phyloP scores from a whole-genome alignment of 2,329 filamentous ascomycete genomes.

The Trichoderma koningiopsis region DNA sequence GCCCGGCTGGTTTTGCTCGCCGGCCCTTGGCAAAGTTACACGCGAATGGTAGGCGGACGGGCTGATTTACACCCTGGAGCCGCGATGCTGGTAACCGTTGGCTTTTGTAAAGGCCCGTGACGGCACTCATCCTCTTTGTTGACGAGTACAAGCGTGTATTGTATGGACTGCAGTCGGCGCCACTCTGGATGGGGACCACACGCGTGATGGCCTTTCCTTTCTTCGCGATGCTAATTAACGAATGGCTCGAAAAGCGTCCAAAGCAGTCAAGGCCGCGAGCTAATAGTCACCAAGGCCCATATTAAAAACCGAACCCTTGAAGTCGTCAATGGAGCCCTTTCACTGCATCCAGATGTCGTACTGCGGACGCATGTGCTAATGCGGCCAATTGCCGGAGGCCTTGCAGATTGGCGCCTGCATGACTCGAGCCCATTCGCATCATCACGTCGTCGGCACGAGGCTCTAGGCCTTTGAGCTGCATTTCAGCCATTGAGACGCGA shows the following conservation, averaged over 20 bases:
- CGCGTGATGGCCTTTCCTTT: background rate
- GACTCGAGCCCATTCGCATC: constrained; percentile 17
- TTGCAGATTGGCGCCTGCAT: constrained; percentile 23
- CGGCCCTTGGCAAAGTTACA: background rate
- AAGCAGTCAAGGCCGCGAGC: background rate
- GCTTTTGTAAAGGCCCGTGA: background rate
- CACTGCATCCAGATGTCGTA: constrained; percentile 18
- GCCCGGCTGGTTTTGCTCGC: background rate
- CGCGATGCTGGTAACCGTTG: background rate
- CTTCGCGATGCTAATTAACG: background rate
- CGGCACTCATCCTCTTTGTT: background rate
- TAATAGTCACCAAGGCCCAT: background rate
- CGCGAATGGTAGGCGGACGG: background rate
- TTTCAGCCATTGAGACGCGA: background rate
- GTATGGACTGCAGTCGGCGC: background rate
- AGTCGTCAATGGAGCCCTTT: background rate
- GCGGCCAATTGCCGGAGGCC: constrained; percentile 21
- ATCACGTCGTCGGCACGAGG: constrained; percentile 19
- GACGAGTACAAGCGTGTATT: background rate
- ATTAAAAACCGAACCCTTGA: background rate
- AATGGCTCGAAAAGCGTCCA: background rate
- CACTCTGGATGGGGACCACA: constrained; percentile 1
- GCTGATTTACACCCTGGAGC: background rate
- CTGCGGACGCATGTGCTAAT: constrained; percentile 22
- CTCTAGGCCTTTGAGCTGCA: background rate